phyloP scores from a whole-genome alignment of 768 basidiomycete species.

The Tephrocybe sp. region DNA sequence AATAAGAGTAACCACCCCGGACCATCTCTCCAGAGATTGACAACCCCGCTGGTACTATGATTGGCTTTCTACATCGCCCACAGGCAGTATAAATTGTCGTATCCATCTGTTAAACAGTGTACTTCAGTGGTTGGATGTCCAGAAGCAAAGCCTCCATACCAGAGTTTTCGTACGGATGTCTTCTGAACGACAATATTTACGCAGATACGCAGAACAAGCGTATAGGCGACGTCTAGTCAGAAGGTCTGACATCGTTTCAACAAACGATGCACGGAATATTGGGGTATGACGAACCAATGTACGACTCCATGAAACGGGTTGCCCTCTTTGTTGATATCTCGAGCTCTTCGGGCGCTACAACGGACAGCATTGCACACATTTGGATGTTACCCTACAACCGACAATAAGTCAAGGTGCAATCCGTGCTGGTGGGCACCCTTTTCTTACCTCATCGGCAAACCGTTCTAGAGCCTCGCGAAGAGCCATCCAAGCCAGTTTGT shows the following conservation, averaged over 20 bases:
- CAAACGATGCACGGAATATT: neutral
- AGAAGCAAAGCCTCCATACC: conserved; percentile 34
- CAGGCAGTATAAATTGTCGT: conserved; percentile 74
- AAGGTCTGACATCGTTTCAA: conserved; percentile 44
- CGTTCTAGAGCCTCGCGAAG: conserved; percentile 56
- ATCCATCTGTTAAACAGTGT: conserved; percentile 50
- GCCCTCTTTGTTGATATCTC: conserved; percentile 41
- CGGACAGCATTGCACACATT: conserved; percentile 71
- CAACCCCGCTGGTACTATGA: conserved; percentile 42
- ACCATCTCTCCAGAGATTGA: conserved; percentile 19
- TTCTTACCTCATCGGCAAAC: conserved; percentile 62
- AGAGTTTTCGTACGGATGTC: conserved; percentile 52
- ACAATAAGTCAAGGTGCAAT: too few species aligned
- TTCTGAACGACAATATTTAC: conserved; percentile 58
- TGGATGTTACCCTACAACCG: conserved; percentile 72
- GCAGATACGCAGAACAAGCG: conserved; percentile 70
- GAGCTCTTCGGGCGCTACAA: conserved; percentile 64
- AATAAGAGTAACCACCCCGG: conserved; percentile 54
- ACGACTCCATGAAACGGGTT: conserved; percentile 63
- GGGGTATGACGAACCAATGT: conserved; percentile 55
- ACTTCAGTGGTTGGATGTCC: neutral
- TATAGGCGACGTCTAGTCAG: conserved; percentile 62
- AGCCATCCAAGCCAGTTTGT: conserved; percentile 56
- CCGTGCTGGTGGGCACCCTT: too few species aligned
- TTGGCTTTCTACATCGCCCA: conserved; percentile 65